Base-by-base conservation (phyloP, 148 eudicot genomes). In the Vaccinium corymbosum region DNA sequence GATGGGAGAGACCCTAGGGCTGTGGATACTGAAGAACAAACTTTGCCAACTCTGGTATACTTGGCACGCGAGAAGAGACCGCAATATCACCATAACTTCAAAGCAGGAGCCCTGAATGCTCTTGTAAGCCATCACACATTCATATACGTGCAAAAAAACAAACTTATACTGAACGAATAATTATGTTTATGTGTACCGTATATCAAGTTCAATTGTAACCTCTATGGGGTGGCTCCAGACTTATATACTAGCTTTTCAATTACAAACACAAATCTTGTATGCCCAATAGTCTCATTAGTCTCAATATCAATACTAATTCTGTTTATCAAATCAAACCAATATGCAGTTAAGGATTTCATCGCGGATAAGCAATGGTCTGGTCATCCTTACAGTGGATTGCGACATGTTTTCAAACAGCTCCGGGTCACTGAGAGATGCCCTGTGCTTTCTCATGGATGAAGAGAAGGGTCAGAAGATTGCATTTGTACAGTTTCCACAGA, bases 21-120 rank as follows among this genome's bases (percentile, higher is more conserved):
- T 25, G 72, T 42, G 74, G 73, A 83, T 48, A 57, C 17, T 76
- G 74, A 76, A 48, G 73, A 19, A 14, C 48, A 59, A 75, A 20
- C 48, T 42, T 42, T 83, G 85, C 85, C 85, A 57, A 83, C 85
- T 22, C 42, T 83, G 11, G 85, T 76, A 16, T 83, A 83, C 73
- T 46, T 83, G 32, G 80, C 85, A 42, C 80, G 85, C 6, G 85
- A 83, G 80, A 83, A 83, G 57, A 83, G 85, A 59, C 85, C 80
- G 2, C 72, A 83, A 11, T 76, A 76, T 38, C 80, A 46, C 73
- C 85, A 83, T 5, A 83, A 83, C 46, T 83, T 83, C 56, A 83
- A 83, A 83, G 85, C 85, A 83, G 85, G 85, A 59, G 72, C 80
- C 74, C 7, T 76, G 57, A 83, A 83, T 76, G 72, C 85, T 7